Percentiles rank a stretch among this genome's conserved stretches.
phyloP scores from a whole-genome alignment of 768 basidiomycete genomes.

The Gautieria morchelliformis region DNA sequence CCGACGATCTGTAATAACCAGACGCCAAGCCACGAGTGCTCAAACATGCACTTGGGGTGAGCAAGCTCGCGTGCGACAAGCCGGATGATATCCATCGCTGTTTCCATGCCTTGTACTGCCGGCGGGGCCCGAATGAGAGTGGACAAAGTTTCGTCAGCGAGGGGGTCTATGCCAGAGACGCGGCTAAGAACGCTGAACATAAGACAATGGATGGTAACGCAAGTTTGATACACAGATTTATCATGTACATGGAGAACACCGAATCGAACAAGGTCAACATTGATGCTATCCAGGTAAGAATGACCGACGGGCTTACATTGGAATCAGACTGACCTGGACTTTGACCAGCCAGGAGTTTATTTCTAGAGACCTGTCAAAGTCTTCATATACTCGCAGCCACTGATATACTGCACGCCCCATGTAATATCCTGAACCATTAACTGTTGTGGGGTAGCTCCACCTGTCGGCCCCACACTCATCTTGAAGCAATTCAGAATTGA shows the following conservation, averaged over 20 bases:
- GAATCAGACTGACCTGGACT: background rate
- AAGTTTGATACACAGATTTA: background rate
- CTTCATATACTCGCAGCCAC: background rate
- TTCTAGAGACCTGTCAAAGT: background rate
- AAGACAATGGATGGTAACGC: no score
- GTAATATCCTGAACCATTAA: background rate
- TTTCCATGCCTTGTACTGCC: background rate
- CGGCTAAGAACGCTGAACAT: background rate
- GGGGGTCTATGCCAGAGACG: background rate
- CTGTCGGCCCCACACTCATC: no score
- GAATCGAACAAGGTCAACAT: no score
- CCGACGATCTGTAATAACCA: background rate
- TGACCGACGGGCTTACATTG: background rate
- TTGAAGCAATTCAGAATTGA: no score
- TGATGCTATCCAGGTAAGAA: background rate
- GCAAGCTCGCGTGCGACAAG: background rate
- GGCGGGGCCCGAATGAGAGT: background rate
- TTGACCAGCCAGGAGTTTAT: background rate
- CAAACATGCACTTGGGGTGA: background rate
- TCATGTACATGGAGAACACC: background rate
- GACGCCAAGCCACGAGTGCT: conserved; percentile 3
- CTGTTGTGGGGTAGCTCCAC: background rate
- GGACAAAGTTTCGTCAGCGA: background rate
- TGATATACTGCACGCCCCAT: background rate
- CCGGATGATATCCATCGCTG: background rate